These are phyloP conservation scores for Phytopythium mirpurense DNA, from an alignment of 352 stramenopile genomes.

Conservation along the genomic window DNA sequence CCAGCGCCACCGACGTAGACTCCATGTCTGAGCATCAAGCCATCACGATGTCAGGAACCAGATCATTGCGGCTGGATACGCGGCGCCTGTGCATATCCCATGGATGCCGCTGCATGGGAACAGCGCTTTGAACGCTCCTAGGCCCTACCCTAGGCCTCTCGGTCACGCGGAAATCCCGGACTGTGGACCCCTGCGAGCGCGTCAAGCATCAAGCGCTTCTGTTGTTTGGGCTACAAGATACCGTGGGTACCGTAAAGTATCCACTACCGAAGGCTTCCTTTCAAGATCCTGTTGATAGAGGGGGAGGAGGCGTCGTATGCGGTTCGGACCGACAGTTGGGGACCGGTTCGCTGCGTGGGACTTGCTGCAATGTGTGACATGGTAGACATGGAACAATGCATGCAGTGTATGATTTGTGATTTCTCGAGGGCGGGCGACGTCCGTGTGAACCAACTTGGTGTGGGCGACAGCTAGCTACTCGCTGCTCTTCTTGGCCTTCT, in stretches of 20 bases:
- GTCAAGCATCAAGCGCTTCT: not conserved
- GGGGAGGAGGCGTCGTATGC: slow-evolving; percentile 1
- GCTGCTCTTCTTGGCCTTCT: slow-evolving; percentile 35
- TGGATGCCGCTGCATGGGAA: slow-evolving; percentile 5
- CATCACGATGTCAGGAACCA: too few relatives aligned
- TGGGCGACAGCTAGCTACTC: too few relatives aligned
- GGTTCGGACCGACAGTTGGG: not conserved
- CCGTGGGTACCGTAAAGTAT: not conserved
- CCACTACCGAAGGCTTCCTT: not conserved
- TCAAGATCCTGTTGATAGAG: slow-evolving; percentile 1
- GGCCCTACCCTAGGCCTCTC: too few relatives aligned
- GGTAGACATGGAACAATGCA: not conserved
- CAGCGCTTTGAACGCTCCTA: too few relatives aligned
- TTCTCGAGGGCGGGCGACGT: not conserved
- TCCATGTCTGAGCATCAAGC: too few relatives aligned
- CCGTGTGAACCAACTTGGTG: too few relatives aligned
- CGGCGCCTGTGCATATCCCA: not conserved
- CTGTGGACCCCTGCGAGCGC: not conserved
- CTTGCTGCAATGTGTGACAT: slow-evolving; percentile 1
- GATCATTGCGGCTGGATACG: too few relatives aligned
- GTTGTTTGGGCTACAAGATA: not conserved
- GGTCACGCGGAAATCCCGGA: not conserved
- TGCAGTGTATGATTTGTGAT: not conserved
- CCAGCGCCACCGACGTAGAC: not conserved
- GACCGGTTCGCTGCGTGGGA: not conserved